These are phyloP conservation scores for Saccharum officinarum DNA, from an alignment of 176 grass and related monocot genomes.

Conservation along the genomic window DNA sequence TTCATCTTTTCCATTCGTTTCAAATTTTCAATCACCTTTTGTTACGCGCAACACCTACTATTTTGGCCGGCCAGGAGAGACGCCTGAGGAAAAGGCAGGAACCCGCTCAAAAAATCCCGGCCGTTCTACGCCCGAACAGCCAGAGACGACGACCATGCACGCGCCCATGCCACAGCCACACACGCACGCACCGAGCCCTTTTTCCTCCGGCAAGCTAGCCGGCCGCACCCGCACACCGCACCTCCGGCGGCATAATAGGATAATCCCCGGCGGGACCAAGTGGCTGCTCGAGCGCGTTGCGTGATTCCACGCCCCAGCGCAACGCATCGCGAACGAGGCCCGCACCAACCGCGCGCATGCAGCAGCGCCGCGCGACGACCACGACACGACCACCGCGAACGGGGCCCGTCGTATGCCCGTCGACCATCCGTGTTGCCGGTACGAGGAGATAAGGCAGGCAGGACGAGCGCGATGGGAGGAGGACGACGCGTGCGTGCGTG, in stretches of 20 bases:
- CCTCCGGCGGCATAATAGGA: conserved; percentile 10
- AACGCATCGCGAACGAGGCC: not conserved
- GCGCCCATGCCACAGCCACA: not conserved
- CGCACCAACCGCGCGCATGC: not conserved
- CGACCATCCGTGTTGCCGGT: not conserved
- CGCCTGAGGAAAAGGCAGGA: not conserved
- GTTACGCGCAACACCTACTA: not conserved
- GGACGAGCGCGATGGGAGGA: not conserved
- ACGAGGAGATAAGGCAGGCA: conserved; percentile 36
- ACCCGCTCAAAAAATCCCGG: not conserved
- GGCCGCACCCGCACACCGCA: not conserved
- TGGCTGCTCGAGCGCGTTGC: not conserved
- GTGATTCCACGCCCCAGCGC: not conserved
- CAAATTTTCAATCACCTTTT: not conserved
- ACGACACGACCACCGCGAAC: not conserved
- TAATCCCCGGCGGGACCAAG: not conserved
- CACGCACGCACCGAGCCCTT: not conserved
- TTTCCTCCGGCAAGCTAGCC: not conserved
- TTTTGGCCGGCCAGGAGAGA: too few species aligned
- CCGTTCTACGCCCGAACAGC: conserved; percentile 16
- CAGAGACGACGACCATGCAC: not conserved
- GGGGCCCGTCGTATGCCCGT: not conserved
- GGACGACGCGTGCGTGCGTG: not conserved
- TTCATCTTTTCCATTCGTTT: not conserved
- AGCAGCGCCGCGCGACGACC: not conserved